Evolutionary conservation across 495 filamentous ascomycete genomes (phyloP).

Genomic region (Penicillium flavigenum): DNA sequence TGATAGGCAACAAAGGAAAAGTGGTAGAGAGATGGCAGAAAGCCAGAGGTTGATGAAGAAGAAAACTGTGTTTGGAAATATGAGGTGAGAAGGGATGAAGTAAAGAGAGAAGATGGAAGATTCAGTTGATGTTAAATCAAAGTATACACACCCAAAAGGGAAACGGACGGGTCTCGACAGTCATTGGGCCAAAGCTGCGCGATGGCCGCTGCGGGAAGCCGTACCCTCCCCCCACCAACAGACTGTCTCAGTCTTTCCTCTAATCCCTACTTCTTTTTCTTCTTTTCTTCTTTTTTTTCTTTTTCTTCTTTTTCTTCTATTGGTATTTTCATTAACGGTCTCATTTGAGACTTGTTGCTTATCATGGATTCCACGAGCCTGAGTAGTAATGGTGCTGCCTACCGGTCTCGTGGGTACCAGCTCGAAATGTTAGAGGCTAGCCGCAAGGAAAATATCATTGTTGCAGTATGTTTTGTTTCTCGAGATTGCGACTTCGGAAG

Average conservation of each 20-base stretch:
- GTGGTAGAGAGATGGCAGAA: too few species aligned
- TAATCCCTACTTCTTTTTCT: not conserved
- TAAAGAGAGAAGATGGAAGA: not conserved
- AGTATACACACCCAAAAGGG: not conserved
- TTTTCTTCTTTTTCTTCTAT: not conserved
- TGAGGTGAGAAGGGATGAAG: too few species aligned
- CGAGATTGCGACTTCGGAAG: not conserved
- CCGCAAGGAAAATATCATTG: constrained; percentile 75
- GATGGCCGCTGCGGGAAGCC: constrained; percentile 5
- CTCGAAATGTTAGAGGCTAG: constrained; percentile 88
- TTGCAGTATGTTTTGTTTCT: constrained; percentile 57
- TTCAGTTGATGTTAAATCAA: not conserved
- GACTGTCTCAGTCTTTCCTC: not conserved
- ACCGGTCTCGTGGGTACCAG: constrained; percentile 71
- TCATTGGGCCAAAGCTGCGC: constrained; percentile 2
- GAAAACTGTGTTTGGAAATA: too few species aligned
- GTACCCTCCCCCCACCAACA: not conserved
- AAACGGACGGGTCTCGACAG: not conserved
- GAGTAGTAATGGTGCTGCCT: constrained; percentile 18
- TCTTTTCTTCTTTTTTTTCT: not conserved
- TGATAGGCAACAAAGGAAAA: too few species aligned
- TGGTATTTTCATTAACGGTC: not conserved
- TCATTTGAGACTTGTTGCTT: too few species aligned
- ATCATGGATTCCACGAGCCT: not conserved
- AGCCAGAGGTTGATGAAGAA: too few species aligned